phyloP scores from a whole-genome alignment of 805 yeast species.

The Candida mattraensis region DNA sequence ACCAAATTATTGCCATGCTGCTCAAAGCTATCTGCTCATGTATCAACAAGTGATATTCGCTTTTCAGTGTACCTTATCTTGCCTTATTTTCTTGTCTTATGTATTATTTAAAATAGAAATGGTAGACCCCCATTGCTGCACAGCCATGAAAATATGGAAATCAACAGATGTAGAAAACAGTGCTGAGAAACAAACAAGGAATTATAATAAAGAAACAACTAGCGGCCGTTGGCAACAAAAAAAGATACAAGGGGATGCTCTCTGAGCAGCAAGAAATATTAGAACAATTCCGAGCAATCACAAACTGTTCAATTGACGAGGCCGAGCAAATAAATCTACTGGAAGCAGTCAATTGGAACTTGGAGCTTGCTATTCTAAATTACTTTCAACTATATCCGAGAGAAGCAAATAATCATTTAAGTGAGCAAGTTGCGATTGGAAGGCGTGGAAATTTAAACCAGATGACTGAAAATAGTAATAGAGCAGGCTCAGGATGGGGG shows the following conservation, averaged over 20 bases:
- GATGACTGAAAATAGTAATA: not conserved
- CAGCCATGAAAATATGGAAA: too few relatives aligned
- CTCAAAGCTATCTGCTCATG: conserved; percentile 22
- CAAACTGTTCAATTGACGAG: conserved; percentile 15
- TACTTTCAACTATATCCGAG: conserved; percentile 26
- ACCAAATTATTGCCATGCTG: conserved; percentile 15
- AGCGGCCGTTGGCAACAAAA: too few relatives aligned
- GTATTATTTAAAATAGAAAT: not conserved
- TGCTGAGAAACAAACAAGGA: too few relatives aligned
- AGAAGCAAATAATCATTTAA: conserved; percentile 14
- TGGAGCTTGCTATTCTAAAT: conserved; percentile 26
- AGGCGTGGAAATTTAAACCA: conserved; percentile 7
- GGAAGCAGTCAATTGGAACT: conserved; percentile 26
- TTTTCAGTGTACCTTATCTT: conserved; percentile 2
- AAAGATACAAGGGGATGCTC: too few relatives aligned
- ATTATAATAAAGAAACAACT: too few relatives aligned
- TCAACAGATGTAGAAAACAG: too few relatives aligned
- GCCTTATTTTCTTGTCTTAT: conserved; percentile 6
- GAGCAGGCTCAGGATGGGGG: conserved; percentile 3
- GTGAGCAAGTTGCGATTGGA: conserved; percentile 9
- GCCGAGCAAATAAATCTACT: conserved; percentile 22
- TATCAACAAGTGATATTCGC: conserved; percentile 12
- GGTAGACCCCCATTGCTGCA: too few relatives aligned
- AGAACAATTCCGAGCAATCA: conserved; percentile 21
- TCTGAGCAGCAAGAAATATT: conserved; percentile 20